phyloP scores from a whole-genome alignment of 257 asterid species.

The Gynochthodes officinalis region DNA sequence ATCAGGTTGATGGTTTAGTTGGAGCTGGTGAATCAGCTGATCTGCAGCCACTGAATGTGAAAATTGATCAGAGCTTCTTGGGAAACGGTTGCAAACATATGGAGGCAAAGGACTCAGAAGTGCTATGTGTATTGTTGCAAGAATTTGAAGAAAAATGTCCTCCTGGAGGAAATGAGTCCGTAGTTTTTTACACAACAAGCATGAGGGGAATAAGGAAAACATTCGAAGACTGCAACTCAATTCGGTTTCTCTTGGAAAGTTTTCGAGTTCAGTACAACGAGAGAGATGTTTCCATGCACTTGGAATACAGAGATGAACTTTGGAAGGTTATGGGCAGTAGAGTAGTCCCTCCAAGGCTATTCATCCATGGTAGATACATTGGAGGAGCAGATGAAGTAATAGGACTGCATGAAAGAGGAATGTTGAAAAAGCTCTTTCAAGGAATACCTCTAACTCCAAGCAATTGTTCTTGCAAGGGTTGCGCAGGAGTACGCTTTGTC shows the following conservation, averaged over 20 bases:
- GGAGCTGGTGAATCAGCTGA: constrained; percentile 11
- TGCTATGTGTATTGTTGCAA: not conserved
- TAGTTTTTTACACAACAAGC: constrained; percentile 73
- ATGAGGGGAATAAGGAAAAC: constrained; percentile 76
- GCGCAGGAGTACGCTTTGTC: constrained; percentile 56
- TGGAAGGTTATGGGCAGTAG: constrained; percentile 48
- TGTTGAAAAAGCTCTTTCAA: constrained; percentile 35
- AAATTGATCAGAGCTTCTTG: not conserved
- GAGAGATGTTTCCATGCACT: constrained; percentile 69
- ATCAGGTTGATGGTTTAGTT: constrained; percentile 8
- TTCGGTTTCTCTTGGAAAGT: constrained; percentile 56
- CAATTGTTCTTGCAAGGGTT: constrained; percentile 42
- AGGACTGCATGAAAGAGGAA: constrained; percentile 64
- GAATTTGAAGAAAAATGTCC: constrained; percentile 49
- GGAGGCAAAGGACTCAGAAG: constrained; percentile 15
- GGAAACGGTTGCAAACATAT: not conserved
- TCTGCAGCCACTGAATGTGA: not conserved
- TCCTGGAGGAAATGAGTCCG: constrained; percentile 45
- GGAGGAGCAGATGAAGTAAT: constrained; percentile 83
- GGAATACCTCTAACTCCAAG: constrained; percentile 50
- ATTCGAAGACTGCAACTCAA: constrained; percentile 57
- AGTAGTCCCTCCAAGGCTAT: constrained; percentile 73
- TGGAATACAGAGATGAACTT: constrained; percentile 70
- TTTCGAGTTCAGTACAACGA: constrained; percentile 49
- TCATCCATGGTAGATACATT: constrained; percentile 52